Conservation (phyloP, 768 basidiomycete species). For the Termitomyces titanicus region DNA sequence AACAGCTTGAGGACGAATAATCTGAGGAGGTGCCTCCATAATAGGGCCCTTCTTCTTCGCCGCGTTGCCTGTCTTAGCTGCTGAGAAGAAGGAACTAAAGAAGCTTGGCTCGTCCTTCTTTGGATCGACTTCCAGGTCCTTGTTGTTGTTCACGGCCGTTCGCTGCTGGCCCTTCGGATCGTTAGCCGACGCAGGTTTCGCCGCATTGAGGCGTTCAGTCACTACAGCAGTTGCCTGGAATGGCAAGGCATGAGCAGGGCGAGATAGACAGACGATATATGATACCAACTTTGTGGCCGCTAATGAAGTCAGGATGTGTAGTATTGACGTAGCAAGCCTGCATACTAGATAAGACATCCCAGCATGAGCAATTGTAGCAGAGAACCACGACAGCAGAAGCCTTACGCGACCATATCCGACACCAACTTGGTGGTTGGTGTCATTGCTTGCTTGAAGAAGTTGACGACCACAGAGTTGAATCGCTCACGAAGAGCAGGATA, state of each 20-base stretch:
- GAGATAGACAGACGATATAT: slow-evolving; percentile 1
- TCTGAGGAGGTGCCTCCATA: slow-evolving; percentile 72
- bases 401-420: slow-evolving; percentile 85
- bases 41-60: slow-evolving; percentile 54
- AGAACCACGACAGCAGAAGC: background rate
- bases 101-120: slow-evolving; percentile 91
- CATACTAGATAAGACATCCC: slow-evolving; percentile 53
- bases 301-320: slow-evolving; percentile 97
- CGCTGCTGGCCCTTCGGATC: slow-evolving; percentile 60
- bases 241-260: background rate
- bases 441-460: slow-evolving; percentile 96
- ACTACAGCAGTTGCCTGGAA: slow-evolving; percentile 84
- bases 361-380: background rate
- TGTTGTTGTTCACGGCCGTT: slow-evolving; percentile 82
- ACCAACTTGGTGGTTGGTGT: slow-evolving; percentile 93
- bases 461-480: slow-evolving; percentile 94
- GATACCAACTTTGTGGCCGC: slow-evolving; percentile 77
- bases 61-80: slow-evolving; percentile 46
- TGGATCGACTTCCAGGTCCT: slow-evolving; percentile 87
- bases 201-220: slow-evolving; percentile 75
- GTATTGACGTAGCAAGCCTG: slow-evolving; percentile 99
- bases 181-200: slow-evolving; percentile 53
- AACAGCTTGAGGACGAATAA: slow-evolving; percentile 88
- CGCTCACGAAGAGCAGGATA: slow-evolving; percentile 96
- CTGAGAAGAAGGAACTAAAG: slow-evolving; percentile 94